A percentile compares a stretch with the other conserved stretches of the same genome.
phyloP scores from a whole-genome alignment of 2,329 filamentous ascomycete species.

The Cucurbitaria berberidis region DNA sequence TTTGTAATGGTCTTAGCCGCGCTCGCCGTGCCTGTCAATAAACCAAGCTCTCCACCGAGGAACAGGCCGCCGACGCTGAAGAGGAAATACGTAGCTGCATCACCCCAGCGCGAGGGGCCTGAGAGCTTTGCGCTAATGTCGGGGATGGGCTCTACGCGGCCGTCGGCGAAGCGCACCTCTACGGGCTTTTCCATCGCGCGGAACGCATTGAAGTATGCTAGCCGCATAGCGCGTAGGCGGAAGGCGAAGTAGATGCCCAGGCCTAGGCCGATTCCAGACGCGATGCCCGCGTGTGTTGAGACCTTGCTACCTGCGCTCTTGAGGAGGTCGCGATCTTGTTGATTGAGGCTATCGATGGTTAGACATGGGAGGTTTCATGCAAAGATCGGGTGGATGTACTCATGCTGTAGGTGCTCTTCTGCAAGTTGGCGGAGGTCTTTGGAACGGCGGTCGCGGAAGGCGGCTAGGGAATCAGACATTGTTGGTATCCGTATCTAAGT shows the following conservation, averaged over 20 bases:
- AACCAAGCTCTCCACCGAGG: slow-evolving; percentile 67
- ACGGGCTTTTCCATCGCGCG: slow-evolving; percentile 66
- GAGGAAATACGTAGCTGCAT: slow-evolving; percentile 68
- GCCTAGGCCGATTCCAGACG: slow-evolving; percentile 65
- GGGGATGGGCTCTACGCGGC: slow-evolving; percentile 66
- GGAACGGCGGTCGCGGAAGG: slow-evolving; percentile 37
- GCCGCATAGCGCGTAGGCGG: slow-evolving; percentile 61
- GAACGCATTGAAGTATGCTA: slow-evolving; percentile 67
- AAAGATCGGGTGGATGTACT: slow-evolving; percentile 22
- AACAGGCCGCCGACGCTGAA: slow-evolving; percentile 68
- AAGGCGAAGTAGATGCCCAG: slow-evolving; percentile 62
- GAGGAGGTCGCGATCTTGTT: slow-evolving; percentile 65
- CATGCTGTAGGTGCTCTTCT: slow-evolving; percentile 43
- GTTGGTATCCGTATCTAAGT: neutral
- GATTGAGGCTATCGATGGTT: slow-evolving; percentile 48
- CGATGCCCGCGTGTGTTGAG: slow-evolving; percentile 61
- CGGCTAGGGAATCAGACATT: slow-evolving; percentile 42
- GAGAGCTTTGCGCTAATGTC: slow-evolving; percentile 65
- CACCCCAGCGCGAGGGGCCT: slow-evolving; percentile 62
- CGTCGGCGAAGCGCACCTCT: slow-evolving; percentile 66
- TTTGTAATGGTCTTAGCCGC: slow-evolving; percentile 60
- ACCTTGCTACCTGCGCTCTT: slow-evolving; percentile 62
- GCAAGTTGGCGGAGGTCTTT: slow-evolving; percentile 38
- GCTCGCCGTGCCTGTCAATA: slow-evolving; percentile 63
- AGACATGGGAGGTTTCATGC: neutral